Conservation (phyloP, 345 rosid species). For the Citrus reticulata region DNA sequence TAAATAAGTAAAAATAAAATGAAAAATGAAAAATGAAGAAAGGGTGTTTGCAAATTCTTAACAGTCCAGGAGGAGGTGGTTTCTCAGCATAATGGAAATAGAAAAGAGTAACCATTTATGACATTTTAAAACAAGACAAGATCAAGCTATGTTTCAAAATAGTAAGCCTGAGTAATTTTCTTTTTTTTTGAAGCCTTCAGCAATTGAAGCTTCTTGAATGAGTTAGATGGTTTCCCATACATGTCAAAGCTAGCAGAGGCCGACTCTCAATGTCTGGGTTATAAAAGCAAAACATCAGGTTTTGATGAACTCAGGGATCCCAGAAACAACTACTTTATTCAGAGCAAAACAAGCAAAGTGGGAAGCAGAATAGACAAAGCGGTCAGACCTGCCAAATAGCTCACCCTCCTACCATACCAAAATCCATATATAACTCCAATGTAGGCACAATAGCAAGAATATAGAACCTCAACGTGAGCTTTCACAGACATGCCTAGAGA, state of each 20-base stretch:
- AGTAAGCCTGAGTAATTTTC: not conserved
- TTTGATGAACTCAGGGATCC: not conserved
- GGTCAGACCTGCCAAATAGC: not conserved
- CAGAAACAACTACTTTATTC: not conserved
- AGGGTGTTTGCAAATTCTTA: not conserved
- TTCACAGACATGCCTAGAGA: not conserved
- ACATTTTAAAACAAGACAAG: not conserved
- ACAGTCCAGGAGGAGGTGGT: not conserved
- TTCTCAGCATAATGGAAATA: not conserved
- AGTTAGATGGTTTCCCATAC: not conserved
- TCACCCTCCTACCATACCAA: not conserved
- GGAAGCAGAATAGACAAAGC: not conserved
- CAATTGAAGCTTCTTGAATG: not conserved
- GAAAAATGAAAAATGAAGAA: too few relatives aligned
- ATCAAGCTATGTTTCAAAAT: not conserved
- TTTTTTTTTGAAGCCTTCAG: too few relatives aligned
- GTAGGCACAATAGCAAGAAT: not conserved
- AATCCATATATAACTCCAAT: not conserved
- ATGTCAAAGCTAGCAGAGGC: not conserved
- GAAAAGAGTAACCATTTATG: not conserved
- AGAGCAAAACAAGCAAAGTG: not conserved
- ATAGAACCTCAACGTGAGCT: not conserved
- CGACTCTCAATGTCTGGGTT: not conserved
- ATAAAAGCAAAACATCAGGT: not conserved
- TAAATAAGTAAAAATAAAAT: not conserved